Conservation (phyloP, 2,329 filamentous ascomycete species). For the Claviceps maximensis region DNA sequence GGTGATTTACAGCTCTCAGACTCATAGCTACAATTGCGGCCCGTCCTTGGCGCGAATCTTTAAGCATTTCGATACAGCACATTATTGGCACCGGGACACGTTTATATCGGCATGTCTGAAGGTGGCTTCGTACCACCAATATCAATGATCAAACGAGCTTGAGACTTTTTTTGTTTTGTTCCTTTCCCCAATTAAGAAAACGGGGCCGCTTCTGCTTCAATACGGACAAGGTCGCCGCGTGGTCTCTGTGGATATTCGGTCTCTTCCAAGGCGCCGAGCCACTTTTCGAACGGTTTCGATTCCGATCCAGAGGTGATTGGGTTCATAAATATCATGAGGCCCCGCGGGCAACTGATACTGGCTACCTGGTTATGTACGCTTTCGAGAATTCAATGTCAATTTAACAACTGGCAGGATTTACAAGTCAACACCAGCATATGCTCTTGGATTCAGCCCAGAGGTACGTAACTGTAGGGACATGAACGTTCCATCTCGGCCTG, state of each 20-base stretch:
- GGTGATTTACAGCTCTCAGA: neutral
- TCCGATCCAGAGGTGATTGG: neutral
- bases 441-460: slow-evolving; percentile 36
- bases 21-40: neutral
- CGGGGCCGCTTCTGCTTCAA: neutral
- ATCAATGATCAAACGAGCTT: neutral
- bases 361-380: slow-evolving; percentile 9
- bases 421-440: slow-evolving; percentile 49
- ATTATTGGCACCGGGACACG: neutral
- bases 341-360: slow-evolving; percentile 6
- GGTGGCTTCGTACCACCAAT: neutral
- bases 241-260: neutral
- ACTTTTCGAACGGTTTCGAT: neutral
- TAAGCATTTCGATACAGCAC: neutral
- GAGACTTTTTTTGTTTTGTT: neutral
- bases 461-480: slow-evolving; percentile 12
- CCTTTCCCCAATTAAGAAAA: neutral
- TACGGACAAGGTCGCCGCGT: neutral
- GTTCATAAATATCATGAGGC: slow-evolving; percentile 9
- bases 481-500: neutral
- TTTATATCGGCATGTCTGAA: neutral
- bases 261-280: neutral
- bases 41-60: neutral
- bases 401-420: slow-evolving; percentile 31
- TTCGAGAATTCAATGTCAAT: slow-evolving; percentile 22